These are phyloP conservation scores for Ceratobasidium sp. DNA, from an alignment of 1,284 basidiomycete species.

Conservation along the genomic window DNA sequence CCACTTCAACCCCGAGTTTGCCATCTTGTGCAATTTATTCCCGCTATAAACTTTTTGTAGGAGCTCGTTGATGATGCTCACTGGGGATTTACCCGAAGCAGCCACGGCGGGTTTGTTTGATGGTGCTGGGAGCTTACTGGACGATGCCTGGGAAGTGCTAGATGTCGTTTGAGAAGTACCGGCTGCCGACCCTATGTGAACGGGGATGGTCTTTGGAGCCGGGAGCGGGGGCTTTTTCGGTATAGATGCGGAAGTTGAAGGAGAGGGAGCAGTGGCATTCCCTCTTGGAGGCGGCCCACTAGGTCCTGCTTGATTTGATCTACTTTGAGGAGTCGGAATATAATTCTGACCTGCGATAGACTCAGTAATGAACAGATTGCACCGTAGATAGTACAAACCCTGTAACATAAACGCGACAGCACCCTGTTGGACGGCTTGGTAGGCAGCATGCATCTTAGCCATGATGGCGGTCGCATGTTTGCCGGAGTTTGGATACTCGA, in stretches of 20 bases:
- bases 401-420: slow-evolving; percentile 29
- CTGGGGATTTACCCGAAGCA: neutral
- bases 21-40: slow-evolving; percentile 15
- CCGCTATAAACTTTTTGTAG: slow-evolving; percentile 23
- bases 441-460: slow-evolving; percentile 31
- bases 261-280: neutral
- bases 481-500: slow-evolving; percentile 34
- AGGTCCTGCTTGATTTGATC: neutral
- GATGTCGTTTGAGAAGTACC: too few relatives aligned
- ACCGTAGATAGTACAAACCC: neutral
- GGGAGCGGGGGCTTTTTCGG: neutral
- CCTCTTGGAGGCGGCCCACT: neutral
- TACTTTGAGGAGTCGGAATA: neutral
- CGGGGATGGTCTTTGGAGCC: too few relatives aligned
- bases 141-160: too few relatives aligned
- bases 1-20: slow-evolving; percentile 26
- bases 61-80: slow-evolving; percentile 18
- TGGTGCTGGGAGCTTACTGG: neutral
- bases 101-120: neutral
- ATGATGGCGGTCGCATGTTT: neutral
- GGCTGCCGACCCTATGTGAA: too few relatives aligned
- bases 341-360: neutral
- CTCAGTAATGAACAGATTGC: neutral
- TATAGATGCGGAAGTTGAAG: neutral
- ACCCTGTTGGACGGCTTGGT: slow-evolving; percentile 25